phyloP scores from a whole-genome alignment of 176 grass and related monocot species.

The Leersia perrieri region DNA sequence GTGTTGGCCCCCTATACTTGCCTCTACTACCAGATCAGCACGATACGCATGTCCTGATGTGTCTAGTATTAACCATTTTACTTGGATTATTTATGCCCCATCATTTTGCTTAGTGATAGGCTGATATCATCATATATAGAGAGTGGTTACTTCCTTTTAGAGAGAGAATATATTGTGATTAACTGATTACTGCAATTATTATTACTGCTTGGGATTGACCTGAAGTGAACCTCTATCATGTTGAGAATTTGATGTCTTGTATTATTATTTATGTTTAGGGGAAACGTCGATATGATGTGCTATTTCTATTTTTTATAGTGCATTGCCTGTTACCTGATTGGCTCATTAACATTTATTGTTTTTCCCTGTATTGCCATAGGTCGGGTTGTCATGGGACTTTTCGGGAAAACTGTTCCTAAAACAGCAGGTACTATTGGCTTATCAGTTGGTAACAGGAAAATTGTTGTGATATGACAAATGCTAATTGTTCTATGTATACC shows the following conservation, averaged over 20 bases:
- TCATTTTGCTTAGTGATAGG: neutral
- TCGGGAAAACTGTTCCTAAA: conserved; percentile 91
- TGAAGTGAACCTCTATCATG: neutral
- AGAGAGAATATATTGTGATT: too few relatives aligned
- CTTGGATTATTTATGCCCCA: neutral
- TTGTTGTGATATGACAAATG: neutral
- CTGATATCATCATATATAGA: neutral
- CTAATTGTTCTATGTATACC: neutral
- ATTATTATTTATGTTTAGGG: neutral
- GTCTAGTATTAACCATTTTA: neutral
- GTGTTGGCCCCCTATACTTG: neutral
- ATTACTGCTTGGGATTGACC: neutral
- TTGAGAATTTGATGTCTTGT: neutral
- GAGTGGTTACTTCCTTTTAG: neutral
- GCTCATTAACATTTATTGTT: neutral
- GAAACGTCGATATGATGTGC: neutral
- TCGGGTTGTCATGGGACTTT: conserved; percentile 96
- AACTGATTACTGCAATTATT: neutral
- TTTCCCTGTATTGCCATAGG: conserved; percentile 48
- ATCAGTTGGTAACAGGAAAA: neutral
- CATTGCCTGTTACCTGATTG: neutral
- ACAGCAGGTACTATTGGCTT: conserved; percentile 68
- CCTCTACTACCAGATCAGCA: neutral
- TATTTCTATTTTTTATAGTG: neutral
- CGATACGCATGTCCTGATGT: neutral